Percentiles rank a stretch among this genome's conserved stretches.
Conservation (phyloP, 306 rosid genomes). For the Lithocarpus polystachyus region DNA sequence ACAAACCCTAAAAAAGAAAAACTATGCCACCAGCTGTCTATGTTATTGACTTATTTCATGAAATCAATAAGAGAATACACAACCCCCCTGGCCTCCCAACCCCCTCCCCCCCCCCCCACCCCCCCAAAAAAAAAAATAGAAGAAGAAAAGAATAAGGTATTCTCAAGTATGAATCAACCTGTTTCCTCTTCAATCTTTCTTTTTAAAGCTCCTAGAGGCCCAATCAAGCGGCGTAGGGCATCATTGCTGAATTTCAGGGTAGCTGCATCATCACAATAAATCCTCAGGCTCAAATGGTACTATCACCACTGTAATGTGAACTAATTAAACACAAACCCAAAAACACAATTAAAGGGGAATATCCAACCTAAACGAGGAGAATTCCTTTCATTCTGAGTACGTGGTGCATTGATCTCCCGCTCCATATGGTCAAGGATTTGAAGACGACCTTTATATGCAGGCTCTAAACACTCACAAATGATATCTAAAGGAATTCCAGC, state of each 20-base stretch:
- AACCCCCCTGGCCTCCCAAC: too few relatives aligned
- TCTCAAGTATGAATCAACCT: slow-evolving; percentile 42
- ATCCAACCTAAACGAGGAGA: slow-evolving; percentile 76
- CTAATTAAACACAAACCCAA: slow-evolving; percentile 4
- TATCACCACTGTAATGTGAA: slow-evolving; percentile 10
- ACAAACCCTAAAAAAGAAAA: neutral
- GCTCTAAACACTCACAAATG: slow-evolving; percentile 79
- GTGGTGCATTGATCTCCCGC: slow-evolving; percentile 69
- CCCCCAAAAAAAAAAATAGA: accelerated
- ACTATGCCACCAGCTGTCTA: neutral
- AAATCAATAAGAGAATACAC: neutral
- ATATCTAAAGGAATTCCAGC: slow-evolving; percentile 96
- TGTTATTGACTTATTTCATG: neutral
- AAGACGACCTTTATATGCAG: slow-evolving; percentile 83
- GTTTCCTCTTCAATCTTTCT: slow-evolving; percentile 86
- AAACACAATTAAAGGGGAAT: slow-evolving; percentile 1
- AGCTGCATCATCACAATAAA: slow-evolving; percentile 49
- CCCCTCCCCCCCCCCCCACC: too few relatives aligned
- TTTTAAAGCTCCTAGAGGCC: slow-evolving; percentile 83
- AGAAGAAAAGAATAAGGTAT: neutral
- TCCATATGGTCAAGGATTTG: slow-evolving; percentile 92
- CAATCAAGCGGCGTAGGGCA: slow-evolving; percentile 75
- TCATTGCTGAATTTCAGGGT: slow-evolving; percentile 84
- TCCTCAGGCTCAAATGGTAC: slow-evolving; percentile 19
- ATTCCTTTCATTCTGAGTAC: slow-evolving; percentile 41